A percentile compares a stretch with the other conserved stretches of the same genome.
phyloP scores from a whole-genome alignment of 164 flowering plant species.

The Kingdonia uniflora region DNA sequence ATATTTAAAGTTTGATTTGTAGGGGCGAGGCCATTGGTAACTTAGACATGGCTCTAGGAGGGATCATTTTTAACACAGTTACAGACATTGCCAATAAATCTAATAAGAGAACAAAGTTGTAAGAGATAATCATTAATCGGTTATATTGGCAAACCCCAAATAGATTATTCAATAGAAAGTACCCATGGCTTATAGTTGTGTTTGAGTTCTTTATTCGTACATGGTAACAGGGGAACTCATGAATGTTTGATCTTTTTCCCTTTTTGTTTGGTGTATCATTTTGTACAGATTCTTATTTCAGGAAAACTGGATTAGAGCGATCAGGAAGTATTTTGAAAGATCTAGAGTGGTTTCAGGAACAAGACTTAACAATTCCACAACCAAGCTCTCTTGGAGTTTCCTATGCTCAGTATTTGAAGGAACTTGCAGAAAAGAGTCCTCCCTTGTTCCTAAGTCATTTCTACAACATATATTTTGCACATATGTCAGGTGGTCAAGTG shows the following conservation, averaged over 20 bases:
- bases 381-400: slow-evolving; percentile 56
- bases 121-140: no score
- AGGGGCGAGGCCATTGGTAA: no score
- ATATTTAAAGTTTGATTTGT: no score
- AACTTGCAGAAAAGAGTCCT: slow-evolving; percentile 58
- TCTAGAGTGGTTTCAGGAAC: slow-evolving; percentile 55
- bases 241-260: not conserved
- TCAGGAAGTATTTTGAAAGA: slow-evolving; percentile 48
- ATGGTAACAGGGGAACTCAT: not conserved
- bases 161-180: no score
- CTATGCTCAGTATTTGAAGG: slow-evolving; percentile 65
- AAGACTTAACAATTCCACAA: slow-evolving; percentile 47
- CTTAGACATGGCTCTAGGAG: no score
- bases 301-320: slow-evolving; percentile 80
- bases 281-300: slow-evolving; percentile 65
- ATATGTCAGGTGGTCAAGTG: slow-evolving; percentile 84
- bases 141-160: no score
- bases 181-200: no score
- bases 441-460: slow-evolving; percentile 72
- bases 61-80: no score
- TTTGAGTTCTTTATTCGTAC: not conserved
- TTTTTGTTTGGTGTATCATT: not conserved
- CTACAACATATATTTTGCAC: slow-evolving; percentile 88
- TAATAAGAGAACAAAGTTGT: no score
- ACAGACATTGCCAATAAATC: no score